Conservation (phyloP, 768 basidiomycete species). For the Rhizopogon vinicolor region DNA sequence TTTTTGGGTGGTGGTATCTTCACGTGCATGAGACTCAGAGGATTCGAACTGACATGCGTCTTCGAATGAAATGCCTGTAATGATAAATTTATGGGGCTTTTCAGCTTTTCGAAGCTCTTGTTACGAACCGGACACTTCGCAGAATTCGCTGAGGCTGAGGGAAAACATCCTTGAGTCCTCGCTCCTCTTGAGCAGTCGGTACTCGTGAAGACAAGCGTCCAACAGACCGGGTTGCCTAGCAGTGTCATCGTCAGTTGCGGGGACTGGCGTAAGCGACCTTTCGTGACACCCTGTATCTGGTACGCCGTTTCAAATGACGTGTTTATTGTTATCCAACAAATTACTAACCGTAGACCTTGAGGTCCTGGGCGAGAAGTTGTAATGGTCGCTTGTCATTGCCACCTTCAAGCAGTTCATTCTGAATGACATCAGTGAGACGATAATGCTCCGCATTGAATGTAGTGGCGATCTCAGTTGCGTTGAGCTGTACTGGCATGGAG, state of each 20-base stretch:
- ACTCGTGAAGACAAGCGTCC: background rate
- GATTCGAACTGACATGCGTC: background rate
- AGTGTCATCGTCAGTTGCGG: background rate
- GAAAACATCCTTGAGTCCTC: background rate
- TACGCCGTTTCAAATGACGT: background rate
- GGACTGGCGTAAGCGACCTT: background rate
- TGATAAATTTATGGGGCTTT: background rate
- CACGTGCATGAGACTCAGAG: no score
- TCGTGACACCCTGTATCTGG: background rate
- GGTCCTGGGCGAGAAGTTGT: constrained; percentile 23
- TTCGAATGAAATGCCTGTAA: background rate
- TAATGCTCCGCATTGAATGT: constrained; percentile 25
- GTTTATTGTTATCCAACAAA: background rate
- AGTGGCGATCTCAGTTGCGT: constrained; percentile 28
- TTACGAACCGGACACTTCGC: background rate
- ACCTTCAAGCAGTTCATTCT: constrained; percentile 16
- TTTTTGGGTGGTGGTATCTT: constrained; percentile 40
- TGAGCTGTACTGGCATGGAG: constrained; percentile 23
- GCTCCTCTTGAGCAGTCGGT: background rate
- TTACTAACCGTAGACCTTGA: constrained; percentile 40
- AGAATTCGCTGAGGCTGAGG: background rate
- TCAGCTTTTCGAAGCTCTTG: background rate
- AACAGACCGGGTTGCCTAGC: background rate
- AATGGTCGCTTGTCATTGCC: constrained; percentile 27
- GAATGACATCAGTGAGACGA: constrained; percentile 25